Evolutionary conservation across 345 rosid genomes (phyloP).

Genomic region (Citrus trifoliata): DNA sequence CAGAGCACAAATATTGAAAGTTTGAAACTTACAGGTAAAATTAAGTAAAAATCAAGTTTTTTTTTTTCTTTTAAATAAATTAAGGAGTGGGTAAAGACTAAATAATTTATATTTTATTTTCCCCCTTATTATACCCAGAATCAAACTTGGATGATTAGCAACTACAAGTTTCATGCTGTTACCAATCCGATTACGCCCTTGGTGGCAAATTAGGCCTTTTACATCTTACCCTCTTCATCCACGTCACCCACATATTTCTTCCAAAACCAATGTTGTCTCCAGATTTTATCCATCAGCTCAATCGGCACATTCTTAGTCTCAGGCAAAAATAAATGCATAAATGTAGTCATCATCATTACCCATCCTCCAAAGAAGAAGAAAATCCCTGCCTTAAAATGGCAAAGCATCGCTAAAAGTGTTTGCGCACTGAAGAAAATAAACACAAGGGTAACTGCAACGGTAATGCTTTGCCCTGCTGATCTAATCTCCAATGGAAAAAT

Average conservation of each 20-base stretch:
- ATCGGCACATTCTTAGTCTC: conserved; percentile 8
- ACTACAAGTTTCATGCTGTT: too few species aligned
- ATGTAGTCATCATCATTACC: conserved; percentile 38
- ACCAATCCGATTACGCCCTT: too few species aligned
- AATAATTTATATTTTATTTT: too few species aligned
- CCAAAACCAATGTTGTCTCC: conserved; percentile 8
- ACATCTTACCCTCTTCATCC: too few species aligned
- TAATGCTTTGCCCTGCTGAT: conserved; percentile 49
- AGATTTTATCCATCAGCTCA: not conserved
- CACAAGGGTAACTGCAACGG: too few species aligned
- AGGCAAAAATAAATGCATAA: conserved; percentile 41
- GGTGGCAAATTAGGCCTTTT: too few species aligned
- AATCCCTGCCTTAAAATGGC: conserved; percentile 45
- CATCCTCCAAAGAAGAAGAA: conserved; percentile 49
- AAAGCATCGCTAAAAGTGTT: conserved; percentile 52
- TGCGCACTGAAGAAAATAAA: conserved; percentile 34
- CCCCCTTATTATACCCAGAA: fast-evolving
- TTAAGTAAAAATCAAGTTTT: too few species aligned
- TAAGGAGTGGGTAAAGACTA: too few species aligned
- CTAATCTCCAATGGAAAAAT: conserved; percentile 9
- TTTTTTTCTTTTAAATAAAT: too few species aligned
- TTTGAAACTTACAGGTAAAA: not conserved
- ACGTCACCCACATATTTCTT: not conserved
- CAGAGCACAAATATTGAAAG: too few species aligned
- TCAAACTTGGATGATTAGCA: too few species aligned